Conservation (phyloP, 108 stramenopile species). For the Nitzschia sp. region DNA sequence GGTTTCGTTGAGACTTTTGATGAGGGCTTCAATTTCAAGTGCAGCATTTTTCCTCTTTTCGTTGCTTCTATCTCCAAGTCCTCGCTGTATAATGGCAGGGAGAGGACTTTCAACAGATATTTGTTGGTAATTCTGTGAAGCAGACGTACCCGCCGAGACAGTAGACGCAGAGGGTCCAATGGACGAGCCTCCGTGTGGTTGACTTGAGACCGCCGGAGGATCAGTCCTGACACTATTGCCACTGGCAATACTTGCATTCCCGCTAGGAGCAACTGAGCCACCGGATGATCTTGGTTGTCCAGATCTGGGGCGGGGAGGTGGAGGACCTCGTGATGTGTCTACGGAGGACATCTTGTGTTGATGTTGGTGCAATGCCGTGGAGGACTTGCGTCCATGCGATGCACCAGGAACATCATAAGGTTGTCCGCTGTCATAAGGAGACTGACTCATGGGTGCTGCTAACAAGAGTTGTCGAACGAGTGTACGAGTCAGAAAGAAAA, state of each 20-base stretch:
- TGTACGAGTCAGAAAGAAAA: too few species aligned
- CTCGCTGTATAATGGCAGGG: conserved; percentile 78
- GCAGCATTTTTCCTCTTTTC: conserved; percentile 99
- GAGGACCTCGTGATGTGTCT: not conserved
- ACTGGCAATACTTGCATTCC: not conserved
- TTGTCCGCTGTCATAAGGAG: too few species aligned
- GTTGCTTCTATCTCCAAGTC: conserved; percentile 96
- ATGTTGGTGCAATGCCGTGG: not conserved
- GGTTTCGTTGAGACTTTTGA: conserved; percentile 85
- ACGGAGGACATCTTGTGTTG: not conserved
- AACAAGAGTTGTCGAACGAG: too few species aligned
- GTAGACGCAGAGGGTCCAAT: conserved; percentile 17
- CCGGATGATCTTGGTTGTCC: not conserved
- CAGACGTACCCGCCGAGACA: conserved; percentile 23
- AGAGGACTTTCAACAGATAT: conserved; percentile 69
- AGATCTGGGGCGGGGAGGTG: not conserved
- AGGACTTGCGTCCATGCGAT: not conserved
- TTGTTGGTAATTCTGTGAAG: conserved; percentile 21
- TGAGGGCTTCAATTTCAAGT: conserved; percentile 92
- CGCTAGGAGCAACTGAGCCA: not conserved
- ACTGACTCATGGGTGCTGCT: too few species aligned
- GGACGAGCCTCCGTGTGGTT: conserved; percentile 26
- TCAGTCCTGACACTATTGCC: not conserved
- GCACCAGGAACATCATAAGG: too few species aligned
- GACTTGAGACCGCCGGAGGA: conserved; percentile 5